Evolutionary conservation across 179 eudicot genomes (phyloP).

Genomic region (Pouteria campechiana): DNA sequence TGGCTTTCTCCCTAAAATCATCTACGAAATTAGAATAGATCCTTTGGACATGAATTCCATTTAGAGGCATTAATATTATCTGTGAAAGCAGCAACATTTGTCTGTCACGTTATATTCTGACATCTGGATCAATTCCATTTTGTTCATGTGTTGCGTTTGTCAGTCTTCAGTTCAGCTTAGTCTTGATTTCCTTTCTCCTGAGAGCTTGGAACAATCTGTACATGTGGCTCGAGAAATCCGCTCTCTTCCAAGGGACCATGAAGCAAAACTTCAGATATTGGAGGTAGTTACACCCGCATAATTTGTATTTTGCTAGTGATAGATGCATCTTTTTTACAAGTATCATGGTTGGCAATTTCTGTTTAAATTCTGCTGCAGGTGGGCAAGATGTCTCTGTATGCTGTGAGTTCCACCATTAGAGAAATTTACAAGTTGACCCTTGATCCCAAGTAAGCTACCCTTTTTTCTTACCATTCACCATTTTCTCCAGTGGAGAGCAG

Average conservation of each 20-base stretch:
- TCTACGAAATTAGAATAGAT: too few relatives aligned
- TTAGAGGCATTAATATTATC: too few relatives aligned
- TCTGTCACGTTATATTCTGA: too few relatives aligned
- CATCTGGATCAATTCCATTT: neutral
- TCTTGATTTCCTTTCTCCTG: slow-evolving; percentile 91
- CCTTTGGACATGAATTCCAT: too few relatives aligned
- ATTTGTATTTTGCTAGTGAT: neutral
- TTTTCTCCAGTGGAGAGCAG: neutral
- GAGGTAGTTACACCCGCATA: slow-evolving; percentile 72
- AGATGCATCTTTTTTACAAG: slow-evolving; percentile 3
- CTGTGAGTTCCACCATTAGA: slow-evolving; percentile 93
- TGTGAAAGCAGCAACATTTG: too few relatives aligned
- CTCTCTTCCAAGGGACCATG: slow-evolving; percentile 79
- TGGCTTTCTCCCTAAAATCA: too few relatives aligned
- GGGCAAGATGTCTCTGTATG: slow-evolving; percentile 86
- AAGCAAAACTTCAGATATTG: slow-evolving; percentile 83
- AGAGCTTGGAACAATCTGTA: slow-evolving; percentile 64
- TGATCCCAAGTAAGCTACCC: slow-evolving; percentile 73
- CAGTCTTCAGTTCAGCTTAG: slow-evolving; percentile 94
- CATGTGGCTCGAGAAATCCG: slow-evolving; percentile 83
- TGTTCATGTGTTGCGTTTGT: neutral
- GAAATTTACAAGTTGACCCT: slow-evolving; percentile 89
- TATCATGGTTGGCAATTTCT: slow-evolving; percentile 6
- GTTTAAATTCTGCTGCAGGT: slow-evolving; percentile 43
- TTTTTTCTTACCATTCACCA: neutral